Evolutionary conservation across 306 rosid species (phyloP), one percentile per base, ranked within the genome.

Genomic region (Gastrolobium bilobum): DNA sequence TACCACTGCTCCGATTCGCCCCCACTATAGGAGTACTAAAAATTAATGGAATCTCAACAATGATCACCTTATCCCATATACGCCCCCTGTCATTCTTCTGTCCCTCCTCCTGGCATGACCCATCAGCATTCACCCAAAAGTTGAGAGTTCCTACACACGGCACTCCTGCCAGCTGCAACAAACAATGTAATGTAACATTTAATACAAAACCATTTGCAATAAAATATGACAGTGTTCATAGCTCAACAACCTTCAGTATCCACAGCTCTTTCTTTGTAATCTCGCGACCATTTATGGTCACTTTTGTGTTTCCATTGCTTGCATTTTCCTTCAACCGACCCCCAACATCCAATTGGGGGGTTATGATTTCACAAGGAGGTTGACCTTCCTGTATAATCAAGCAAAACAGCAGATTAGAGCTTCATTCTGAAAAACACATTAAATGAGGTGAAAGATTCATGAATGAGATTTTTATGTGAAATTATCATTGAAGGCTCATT

Each of bases 81-180:
- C 37, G 2, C 5, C 90, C 98, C 68, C 78, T 84, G 0, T 77
- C 69, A 0, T 71, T 54, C 34, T 52, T 89, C 88, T 90, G 91
- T 79, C 98, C 98, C 73, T 87, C 98, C 88, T 94, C 97, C 81
- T 79, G 88, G 87, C 79, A 89, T 13, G 96, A 78, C 53, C 98
- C 97, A 76, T 91, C 94, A 31, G 82, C 74, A 58, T 37, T 78
- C 75, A 94, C 87, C 98, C 98, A 94, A 86, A 83, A 91, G 78
- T 81, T 79, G 38, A 91, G 87, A 4, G 74, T 75, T 81, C 97
- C 98, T 84, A 89, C 98, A 84, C 97, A 91, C 3, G 88, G 92
- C 30, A 90, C 96, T 62, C 96, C 85, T 39, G 89, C 97, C 76
- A 81, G 4, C 98, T 94, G 91, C 86, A 85, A 62, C 61, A 47